phyloP scores from a whole-genome alignment of 2,329 filamentous ascomycete genomes.

The Penicillium sp. region DNA sequence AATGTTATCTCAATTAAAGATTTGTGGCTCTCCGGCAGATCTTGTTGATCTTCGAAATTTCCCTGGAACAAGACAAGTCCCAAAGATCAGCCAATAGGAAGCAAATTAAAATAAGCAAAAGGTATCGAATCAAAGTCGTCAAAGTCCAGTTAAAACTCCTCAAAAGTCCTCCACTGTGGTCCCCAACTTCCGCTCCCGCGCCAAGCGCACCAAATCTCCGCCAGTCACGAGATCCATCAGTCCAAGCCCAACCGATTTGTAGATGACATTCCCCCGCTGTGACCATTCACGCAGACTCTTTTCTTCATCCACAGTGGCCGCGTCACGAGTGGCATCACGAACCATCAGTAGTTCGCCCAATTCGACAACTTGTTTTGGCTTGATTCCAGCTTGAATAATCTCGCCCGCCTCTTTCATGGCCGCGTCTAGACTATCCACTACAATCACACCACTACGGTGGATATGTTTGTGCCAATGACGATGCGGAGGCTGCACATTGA shows the following conservation, averaged over 20 bases:
- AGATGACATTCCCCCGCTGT: conserved; percentile 64
- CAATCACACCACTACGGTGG: conserved; percentile 58
- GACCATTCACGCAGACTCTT: conserved; percentile 59
- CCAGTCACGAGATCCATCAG: conserved; percentile 69
- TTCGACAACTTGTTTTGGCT: conserved; percentile 76
- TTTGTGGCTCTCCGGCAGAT: conserved; percentile 5
- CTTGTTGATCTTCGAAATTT: conserved; percentile 5
- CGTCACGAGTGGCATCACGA: conserved; percentile 50
- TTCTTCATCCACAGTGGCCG: conserved; percentile 37
- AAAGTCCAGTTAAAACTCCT: neutral
- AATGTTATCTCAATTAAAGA: neutral
- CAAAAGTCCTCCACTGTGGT: conserved; percentile 48
- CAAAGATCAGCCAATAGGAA: neutral
- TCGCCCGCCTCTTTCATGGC: conserved; percentile 84
- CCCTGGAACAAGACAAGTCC: neutral
- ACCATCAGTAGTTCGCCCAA: conserved; percentile 76
- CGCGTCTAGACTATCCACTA: conserved; percentile 71
- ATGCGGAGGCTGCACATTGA: conserved; percentile 47
- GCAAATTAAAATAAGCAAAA: conserved; percentile 4
- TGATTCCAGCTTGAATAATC: conserved; percentile 73
- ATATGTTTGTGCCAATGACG: conserved; percentile 54
- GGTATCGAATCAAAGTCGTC: conserved; percentile 11
- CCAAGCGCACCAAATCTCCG: conserved; percentile 57
- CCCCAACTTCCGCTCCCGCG: conserved; percentile 57
- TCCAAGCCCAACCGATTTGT: conserved; percentile 68